These are phyloP conservation scores for Metarhizium humberi DNA, from an alignment of 2,329 filamentous ascomycete species.

Conservation along the genomic window DNA sequence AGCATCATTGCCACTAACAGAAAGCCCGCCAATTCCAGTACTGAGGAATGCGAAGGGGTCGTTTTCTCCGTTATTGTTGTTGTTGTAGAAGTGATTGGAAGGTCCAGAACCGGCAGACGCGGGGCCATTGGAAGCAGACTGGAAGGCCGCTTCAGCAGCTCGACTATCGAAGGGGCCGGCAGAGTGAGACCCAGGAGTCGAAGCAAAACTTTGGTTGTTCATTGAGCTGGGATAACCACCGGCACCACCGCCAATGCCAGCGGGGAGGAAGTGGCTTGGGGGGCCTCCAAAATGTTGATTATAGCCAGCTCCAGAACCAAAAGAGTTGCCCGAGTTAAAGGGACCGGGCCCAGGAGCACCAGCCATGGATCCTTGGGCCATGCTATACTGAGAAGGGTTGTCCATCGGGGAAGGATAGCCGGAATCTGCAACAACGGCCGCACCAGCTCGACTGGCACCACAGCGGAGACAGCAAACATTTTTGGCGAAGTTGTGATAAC, in stretches of 20 bases:
- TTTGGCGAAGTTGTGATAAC: conserved; percentile 99
- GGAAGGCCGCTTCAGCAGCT: conserved; percentile 89
- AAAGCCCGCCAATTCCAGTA: conserved; percentile 61
- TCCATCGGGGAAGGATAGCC: conserved; percentile 90
- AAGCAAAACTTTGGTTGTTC: conserved; percentile 66
- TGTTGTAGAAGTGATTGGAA: conserved; percentile 39
- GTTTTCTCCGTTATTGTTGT: conserved; percentile 58
- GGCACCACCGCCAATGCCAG: conserved; percentile 65
- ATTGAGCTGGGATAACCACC: conserved; percentile 68
- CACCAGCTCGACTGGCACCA: conserved; percentile 86
- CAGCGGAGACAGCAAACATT: conserved; percentile 97
- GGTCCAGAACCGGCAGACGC: conserved; percentile 67
- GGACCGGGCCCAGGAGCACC: conserved; percentile 71
- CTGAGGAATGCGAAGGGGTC: conserved; percentile 78
- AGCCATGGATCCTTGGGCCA: conserved; percentile 81
- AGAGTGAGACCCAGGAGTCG: conserved; percentile 68
- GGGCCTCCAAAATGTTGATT: conserved; percentile 80
- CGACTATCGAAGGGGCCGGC: conserved; percentile 87
- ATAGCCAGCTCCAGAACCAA: conserved; percentile 55
- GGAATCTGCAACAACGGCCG: conserved; percentile 88
- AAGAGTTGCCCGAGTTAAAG: conserved; percentile 62
- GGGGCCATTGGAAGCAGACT: conserved; percentile 73
- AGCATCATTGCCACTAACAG: conserved; percentile 56
- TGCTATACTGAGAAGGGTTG: conserved; percentile 69
- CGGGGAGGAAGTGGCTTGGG: conserved; percentile 83